A percentile compares a stretch with the other conserved stretches of the same genome.
These are phyloP conservation scores for Lichtheimia corymbifera DNA, from an alignment of 371 early-diverging fungal genomes.

Conservation along the genomic window DNA sequence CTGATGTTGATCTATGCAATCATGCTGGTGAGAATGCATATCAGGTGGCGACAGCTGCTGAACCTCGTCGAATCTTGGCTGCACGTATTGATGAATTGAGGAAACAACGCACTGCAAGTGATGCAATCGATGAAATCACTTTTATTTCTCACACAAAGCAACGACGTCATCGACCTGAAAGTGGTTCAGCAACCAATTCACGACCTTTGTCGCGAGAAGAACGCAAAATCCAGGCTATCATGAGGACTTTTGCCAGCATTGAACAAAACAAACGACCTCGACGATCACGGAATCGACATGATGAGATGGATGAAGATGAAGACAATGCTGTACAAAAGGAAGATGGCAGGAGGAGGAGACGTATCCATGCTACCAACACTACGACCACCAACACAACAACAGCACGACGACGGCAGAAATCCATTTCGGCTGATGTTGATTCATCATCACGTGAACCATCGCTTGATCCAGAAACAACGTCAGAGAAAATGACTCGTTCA, in stretches of 20 bases:
- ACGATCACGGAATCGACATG: conserved; percentile 21
- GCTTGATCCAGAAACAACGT: conserved; percentile 18
- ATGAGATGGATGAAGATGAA: conserved; percentile 24
- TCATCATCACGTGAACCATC: conserved; percentile 33
- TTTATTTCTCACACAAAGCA: conserved; percentile 44
- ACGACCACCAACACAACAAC: background rate
- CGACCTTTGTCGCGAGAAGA: conserved; percentile 63
- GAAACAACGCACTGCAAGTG: conserved; percentile 32
- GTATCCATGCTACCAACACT: background rate
- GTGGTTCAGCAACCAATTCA: conserved; percentile 13
- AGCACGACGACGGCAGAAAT: conserved; percentile 19
- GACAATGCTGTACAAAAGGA: conserved; percentile 10
- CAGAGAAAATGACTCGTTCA: conserved; percentile 9
- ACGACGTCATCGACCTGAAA: conserved; percentile 23
- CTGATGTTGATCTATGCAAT: conserved; percentile 59
- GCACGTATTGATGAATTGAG: conserved; percentile 46
- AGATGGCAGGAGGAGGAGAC: conserved; percentile 3
- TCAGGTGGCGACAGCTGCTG: conserved; percentile 46
- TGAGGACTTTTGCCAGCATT: conserved; percentile 52
- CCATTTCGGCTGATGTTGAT: conserved; percentile 16
- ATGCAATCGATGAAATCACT: conserved; percentile 36
- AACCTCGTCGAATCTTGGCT: conserved; percentile 37
- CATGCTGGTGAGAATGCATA: conserved; percentile 54
- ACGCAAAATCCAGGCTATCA: conserved; percentile 66
- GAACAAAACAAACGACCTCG: conserved; percentile 31